phyloP scores from a whole-genome alignment of 1,284 basidiomycete genomes.

The Wallemia hederae region DNA sequence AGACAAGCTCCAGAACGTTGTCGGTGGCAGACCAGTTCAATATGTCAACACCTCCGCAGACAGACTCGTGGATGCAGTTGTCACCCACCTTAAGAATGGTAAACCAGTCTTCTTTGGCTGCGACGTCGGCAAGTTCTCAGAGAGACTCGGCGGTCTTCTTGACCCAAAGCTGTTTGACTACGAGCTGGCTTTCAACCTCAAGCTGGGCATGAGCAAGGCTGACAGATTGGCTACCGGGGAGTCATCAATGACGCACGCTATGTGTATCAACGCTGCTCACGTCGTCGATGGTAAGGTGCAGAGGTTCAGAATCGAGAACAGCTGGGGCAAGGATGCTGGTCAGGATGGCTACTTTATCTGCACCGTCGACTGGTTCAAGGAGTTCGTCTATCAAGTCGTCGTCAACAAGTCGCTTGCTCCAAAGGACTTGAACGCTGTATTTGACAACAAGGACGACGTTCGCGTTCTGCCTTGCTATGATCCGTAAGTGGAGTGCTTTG shows the following conservation, averaged over 20 bases:
- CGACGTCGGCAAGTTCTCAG: slow-evolving; percentile 52
- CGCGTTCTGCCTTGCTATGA: neutral
- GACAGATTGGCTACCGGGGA: slow-evolving; percentile 55
- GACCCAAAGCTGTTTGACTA: slow-evolving; percentile 55
- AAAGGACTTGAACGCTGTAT: slow-evolving; percentile 48
- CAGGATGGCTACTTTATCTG: slow-evolving; percentile 77
- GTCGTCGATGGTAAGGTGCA: neutral
- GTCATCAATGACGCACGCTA: slow-evolving; percentile 68
- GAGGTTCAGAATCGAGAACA: slow-evolving; percentile 25
- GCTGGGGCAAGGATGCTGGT: slow-evolving; percentile 55
- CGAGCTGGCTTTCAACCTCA: slow-evolving; percentile 28
- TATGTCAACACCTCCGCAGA: slow-evolving; percentile 69
- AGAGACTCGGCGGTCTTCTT: slow-evolving; percentile 45
- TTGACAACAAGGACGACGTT: slow-evolving; percentile 30
- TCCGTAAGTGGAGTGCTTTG: neutral
- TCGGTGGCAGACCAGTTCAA: slow-evolving; percentile 49
- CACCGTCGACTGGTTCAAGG: slow-evolving; percentile 67
- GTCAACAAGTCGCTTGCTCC: slow-evolving; percentile 49
- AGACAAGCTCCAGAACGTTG: slow-evolving; percentile 69
- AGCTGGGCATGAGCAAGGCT: slow-evolving; percentile 39
- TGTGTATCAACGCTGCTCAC: slow-evolving; percentile 12
- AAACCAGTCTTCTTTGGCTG: slow-evolving; percentile 85
- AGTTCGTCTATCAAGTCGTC: slow-evolving; percentile 73
- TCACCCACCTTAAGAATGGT: slow-evolving; percentile 62
- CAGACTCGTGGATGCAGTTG: slow-evolving; percentile 46